Percentiles rank a stretch among this genome's conserved stretches.
phyloP scores from a whole-genome alignment of 2,329 filamentous ascomycete species.

The Epichloe amarillans region DNA sequence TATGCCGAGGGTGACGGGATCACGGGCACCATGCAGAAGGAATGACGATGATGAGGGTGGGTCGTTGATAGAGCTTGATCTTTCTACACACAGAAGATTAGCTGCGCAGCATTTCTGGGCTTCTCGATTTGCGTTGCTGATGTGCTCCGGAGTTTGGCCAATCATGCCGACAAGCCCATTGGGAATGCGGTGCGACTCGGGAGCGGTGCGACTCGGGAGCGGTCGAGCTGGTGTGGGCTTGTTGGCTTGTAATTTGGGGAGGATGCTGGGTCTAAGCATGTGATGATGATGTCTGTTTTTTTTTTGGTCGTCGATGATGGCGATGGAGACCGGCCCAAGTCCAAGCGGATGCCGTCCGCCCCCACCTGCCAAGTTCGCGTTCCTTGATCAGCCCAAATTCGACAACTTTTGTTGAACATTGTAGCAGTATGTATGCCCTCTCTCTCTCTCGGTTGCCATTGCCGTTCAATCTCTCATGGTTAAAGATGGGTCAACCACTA shows the following conservation, averaged over 20 bases:
- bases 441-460: no score
- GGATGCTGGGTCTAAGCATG: slow-evolving; percentile 11
- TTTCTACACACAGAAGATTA: neutral
- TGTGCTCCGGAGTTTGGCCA: neutral
- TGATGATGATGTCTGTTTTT: slow-evolving; percentile 14
- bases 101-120: neutral
- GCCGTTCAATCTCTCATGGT: no score
- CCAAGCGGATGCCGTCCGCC: neutral
- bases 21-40: slow-evolving; percentile 12
- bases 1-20: slow-evolving; percentile 20
- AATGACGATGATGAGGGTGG: neutral
- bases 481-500: no score
- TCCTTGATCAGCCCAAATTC: neutral
- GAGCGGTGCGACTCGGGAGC: slow-evolving; percentile 1
- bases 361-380: neutral
- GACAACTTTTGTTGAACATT: neutral
- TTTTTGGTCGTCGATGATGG: neutral
- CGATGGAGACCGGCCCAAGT: neutral
- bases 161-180: neutral
- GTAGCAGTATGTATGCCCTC: no score
- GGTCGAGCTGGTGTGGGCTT: neutral
- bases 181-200: neutral
- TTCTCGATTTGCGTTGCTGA: neutral
- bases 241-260: neutral
- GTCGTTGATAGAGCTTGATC: neutral